Evolutionary conservation across 805 yeast genomes (phyloP).

Genomic region (Lipomyces orientalis): DNA sequence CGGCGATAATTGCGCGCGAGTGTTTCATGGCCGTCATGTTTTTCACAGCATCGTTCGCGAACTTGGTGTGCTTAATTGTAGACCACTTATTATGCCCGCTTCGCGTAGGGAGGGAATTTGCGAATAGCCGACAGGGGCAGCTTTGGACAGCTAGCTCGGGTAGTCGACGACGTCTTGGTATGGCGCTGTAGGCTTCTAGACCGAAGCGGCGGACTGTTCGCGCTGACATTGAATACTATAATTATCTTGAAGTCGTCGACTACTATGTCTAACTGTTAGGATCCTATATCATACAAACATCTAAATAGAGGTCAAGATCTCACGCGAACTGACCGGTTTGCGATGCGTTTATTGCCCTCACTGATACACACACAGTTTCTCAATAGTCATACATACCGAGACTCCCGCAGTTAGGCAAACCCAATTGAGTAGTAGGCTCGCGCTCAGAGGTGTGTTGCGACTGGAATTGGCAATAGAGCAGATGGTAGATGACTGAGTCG

Average conservation of each 20-base stretch:
- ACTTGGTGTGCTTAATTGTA: conserved; percentile 90
- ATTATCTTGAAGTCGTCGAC: background rate
- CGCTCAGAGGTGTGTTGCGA: background rate
- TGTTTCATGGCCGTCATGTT: conserved; percentile 71
- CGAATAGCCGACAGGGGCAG: background rate
- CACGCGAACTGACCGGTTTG: background rate
- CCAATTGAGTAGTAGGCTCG: background rate
- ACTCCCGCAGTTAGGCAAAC: background rate
- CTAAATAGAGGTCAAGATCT: background rate
- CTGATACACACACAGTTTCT: background rate
- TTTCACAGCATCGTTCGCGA: conserved; percentile 83
- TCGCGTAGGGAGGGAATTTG: background rate
- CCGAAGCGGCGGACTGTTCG: background rate
- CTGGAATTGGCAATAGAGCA: no score
- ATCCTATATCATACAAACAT: no score
- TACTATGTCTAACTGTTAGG: background rate
- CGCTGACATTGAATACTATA: background rate
- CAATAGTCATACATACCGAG: background rate
- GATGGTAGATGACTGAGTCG: no score
- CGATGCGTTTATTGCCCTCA: background rate
- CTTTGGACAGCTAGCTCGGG: background rate
- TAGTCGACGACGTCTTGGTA: background rate
- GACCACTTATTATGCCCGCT: conserved; percentile 98
- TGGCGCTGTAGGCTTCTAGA: background rate
- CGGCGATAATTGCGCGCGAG: conserved; percentile 74